These are phyloP conservation scores for Alternaria gaisen DNA, from an alignment of 2,329 filamentous ascomycete species.

Conservation along the genomic window DNA sequence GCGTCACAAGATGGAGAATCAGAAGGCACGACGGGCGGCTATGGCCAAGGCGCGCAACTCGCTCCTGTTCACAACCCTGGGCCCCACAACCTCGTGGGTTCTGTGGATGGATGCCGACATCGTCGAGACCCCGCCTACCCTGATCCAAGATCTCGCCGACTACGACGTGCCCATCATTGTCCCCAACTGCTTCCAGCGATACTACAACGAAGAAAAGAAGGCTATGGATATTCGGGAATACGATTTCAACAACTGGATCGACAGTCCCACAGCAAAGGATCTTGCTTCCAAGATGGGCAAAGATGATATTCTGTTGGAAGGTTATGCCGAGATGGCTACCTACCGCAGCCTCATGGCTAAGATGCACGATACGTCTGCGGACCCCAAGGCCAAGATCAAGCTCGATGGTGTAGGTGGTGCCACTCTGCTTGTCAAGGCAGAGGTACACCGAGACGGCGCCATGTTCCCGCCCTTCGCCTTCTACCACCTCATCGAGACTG, in stretches of 20 bases:
- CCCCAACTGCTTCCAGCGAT: constrained; percentile 95
- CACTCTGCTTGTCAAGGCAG: constrained; percentile 90
- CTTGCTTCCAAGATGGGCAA: constrained; percentile 82
- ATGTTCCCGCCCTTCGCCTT: constrained; percentile 99
- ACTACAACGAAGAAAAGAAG: constrained; percentile 72
- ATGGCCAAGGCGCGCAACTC: constrained; percentile 96
- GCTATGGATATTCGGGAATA: constrained; percentile 82
- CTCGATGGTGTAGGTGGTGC: constrained; percentile 95
- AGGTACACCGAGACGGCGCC: constrained; percentile 94
- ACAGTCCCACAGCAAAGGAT: constrained; percentile 80
- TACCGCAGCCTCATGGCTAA: constrained; percentile 92
- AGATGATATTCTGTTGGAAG: constrained; percentile 92
- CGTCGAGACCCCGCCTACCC: constrained; percentile 80
- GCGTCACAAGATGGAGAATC: constrained; percentile 89
- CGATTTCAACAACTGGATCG: constrained; percentile 98
- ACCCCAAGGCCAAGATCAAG: constrained; percentile 70
- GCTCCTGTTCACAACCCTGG: constrained; percentile 92
- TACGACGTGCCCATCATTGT: constrained; percentile 93
- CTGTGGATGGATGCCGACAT: constrained; percentile 95
- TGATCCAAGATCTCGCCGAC: constrained; percentile 90
- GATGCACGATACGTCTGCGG: constrained; percentile 65
- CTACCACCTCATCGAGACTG: constrained; percentile 96
- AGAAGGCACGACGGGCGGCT: constrained; percentile 83
- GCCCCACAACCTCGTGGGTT: constrained; percentile 92
- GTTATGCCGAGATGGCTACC: constrained; percentile 91